Evolutionary conservation across 345 rosid genomes (phyloP), one percentile per base, ranked within the genome.

Genomic region (Raphanus raphanistrum): DNA sequence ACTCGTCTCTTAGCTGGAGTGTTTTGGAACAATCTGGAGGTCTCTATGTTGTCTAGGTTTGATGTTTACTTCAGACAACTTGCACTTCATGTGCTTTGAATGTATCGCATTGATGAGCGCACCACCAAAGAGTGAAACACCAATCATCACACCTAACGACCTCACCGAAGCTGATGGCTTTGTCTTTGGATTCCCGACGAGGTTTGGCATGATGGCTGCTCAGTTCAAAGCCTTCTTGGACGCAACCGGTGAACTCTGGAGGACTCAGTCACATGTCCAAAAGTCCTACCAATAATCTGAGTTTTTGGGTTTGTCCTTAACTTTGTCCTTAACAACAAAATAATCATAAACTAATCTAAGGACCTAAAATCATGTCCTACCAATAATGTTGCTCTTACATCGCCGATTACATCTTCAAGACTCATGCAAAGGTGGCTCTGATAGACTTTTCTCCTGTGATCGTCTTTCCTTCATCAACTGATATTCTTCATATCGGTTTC

Each of bases 201-300:
- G 97, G 83, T 94, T 90, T 43, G 98, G 98, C 21, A 94, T 94
- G 98, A 94, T 94, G 98, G 83, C 95, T 82, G 97, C 98, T 76
- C 98, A 94, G 78, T 94, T 94, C 80, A 94, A 94, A 74, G 97
- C 98, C 57, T 94, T 94, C 81, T 43, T 94, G 72, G 98, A 94
- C 75, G 89, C 97, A 68, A 94, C 98, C 13, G 97, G 98, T 71
- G 96, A 92, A 35, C 84, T 90, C 65, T 92, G 98, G 98, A 89
- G 97, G 77, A 84, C 98, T 70, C 98, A 90, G 52, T 86, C 86
- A 69, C 98, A 21, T 21, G 21, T 28, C 31, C 31, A 28, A 28
- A 28, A 28, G 4, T 28, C 4, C 31, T 28, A 28, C 31, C 31
- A 28, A 28, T 28, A 28, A 28, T 28, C 31, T 28, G 31, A 28